These are phyloP conservation scores for Prunus padus DNA, from an alignment of 306 rosid genomes.

Conservation along the genomic window DNA sequence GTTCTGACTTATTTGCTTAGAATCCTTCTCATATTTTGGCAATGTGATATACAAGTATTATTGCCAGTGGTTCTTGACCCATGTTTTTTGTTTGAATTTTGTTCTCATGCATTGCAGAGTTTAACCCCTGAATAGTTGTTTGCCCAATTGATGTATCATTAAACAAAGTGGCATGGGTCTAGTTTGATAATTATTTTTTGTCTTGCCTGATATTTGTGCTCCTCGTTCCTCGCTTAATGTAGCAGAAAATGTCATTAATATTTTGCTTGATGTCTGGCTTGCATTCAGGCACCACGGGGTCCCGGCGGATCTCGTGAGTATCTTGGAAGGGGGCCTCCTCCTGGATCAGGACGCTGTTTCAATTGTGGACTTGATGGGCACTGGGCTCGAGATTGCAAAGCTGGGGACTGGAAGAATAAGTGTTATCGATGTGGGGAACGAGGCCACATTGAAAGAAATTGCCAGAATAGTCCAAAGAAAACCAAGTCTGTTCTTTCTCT, in stretches of 20 bases:
- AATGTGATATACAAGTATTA: neutral
- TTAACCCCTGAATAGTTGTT: neutral
- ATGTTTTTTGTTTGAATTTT: neutral
- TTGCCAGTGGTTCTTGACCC: neutral
- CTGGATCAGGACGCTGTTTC: slow-evolving; percentile 57
- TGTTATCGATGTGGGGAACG: slow-evolving; percentile 57
- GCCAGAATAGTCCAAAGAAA: slow-evolving; percentile 56
- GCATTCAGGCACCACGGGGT: slow-evolving; percentile 44
- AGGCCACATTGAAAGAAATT: slow-evolving; percentile 53
- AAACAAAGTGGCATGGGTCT: no score
- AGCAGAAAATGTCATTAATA: neutral
- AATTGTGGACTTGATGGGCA: slow-evolving; percentile 59
- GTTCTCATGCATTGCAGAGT: neutral
- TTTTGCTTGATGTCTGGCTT: neutral
- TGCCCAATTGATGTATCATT: neutral
- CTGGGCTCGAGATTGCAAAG: slow-evolving; percentile 61
- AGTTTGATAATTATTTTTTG: neutral
- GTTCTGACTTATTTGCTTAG: neutral
- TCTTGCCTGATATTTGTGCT: neutral
- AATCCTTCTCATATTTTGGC: neutral
- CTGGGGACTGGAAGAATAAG: slow-evolving; percentile 58
- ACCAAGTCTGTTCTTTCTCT: slow-evolving; percentile 16
- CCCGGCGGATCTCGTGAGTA: slow-evolving; percentile 51
- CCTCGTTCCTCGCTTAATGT: neutral
- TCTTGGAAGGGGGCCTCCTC: slow-evolving; percentile 55